phyloP scores from a whole-genome alignment of 2,329 filamentous ascomycete genomes.

The Coniochaeta hoffmannii region DNA sequence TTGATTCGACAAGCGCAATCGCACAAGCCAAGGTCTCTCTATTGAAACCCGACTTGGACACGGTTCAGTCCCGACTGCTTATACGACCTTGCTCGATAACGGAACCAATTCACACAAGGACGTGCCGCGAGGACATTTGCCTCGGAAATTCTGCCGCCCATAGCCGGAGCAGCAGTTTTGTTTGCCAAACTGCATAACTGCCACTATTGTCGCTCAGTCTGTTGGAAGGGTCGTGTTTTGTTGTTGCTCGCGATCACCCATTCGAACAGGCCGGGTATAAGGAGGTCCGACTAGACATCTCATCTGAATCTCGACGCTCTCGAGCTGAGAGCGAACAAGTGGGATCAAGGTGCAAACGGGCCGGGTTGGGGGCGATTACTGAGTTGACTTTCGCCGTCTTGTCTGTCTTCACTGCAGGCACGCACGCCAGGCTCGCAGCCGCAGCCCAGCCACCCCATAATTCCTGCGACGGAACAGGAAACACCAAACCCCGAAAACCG shows the following conservation, averaged over 20 bases:
- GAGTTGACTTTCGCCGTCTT: neutral
- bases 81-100: neutral
- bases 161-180: neutral
- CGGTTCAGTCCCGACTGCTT: neutral
- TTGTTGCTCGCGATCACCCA: neutral
- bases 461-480: neutral
- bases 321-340: neutral
- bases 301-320: neutral
- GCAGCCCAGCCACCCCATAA: neutral
- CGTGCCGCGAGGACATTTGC: neutral
- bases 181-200: neutral
- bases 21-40: neutral
- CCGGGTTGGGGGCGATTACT: neutral
- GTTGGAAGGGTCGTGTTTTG: neutral
- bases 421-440: neutral
- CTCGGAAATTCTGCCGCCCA: neutral
- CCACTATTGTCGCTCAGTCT: neutral
- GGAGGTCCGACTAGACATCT: no score
- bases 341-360: neutral
- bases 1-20: neutral
- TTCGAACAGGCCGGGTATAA: no score
- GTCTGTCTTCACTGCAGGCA: neutral
- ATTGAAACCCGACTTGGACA: neutral
- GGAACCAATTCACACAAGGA: neutral
- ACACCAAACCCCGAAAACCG: neutral